phyloP scores from a whole-genome alignment of 331 rosid species.

The Cydonia oblonga region DNA sequence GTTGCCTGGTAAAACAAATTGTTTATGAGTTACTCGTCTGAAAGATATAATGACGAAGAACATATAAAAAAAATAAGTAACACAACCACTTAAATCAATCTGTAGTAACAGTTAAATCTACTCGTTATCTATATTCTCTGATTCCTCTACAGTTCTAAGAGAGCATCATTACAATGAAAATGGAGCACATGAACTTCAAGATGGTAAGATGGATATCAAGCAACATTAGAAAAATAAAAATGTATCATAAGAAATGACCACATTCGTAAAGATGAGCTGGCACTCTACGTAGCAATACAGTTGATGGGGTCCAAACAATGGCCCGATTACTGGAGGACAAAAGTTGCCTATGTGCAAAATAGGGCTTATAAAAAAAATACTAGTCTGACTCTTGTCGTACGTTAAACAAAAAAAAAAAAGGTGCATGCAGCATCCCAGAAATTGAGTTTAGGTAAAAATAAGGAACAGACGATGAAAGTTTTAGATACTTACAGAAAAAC shows the following conservation, averaged over 20 bases:
- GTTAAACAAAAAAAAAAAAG: too few species aligned
- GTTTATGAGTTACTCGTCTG: slow-evolving; percentile 3
- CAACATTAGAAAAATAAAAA: neutral
- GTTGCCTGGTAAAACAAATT: slow-evolving; percentile 53
- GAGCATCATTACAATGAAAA: neutral
- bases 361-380: neutral
- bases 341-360: neutral
- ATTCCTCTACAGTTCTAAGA: neutral
- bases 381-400: neutral
- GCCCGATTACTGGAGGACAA: neutral
- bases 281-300: neutral
- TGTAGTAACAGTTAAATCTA: neutral
- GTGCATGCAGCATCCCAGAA: neutral
- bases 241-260: neutral
- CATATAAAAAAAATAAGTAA: neutral
- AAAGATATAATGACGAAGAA: neutral
- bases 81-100: neutral
- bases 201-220: neutral
- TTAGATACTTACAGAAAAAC: neutral
- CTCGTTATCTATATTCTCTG: neutral
- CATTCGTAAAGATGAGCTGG: neutral
- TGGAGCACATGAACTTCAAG: neutral
- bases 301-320: neutral
- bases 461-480: neutral
- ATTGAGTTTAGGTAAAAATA: neutral